Evolutionary conservation across 2,329 filamentous ascomycete genomes (phyloP), one percentile per base, ranked within the genome.

Genomic region (Microascus cirrosus): DNA sequence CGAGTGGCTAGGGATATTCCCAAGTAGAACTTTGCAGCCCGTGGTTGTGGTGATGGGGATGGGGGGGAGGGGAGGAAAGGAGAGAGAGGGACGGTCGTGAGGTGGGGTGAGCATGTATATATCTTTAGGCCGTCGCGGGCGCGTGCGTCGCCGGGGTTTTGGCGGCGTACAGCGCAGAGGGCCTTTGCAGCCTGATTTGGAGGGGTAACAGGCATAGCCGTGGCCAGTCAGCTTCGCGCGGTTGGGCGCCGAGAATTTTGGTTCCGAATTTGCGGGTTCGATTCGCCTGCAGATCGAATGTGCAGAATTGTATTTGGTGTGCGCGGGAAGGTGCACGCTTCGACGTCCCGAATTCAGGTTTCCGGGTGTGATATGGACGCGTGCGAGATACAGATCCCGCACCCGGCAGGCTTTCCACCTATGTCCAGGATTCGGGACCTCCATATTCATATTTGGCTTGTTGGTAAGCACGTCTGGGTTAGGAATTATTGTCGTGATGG

Each of bases 1-100:
- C 48, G 55, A 57, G 48, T 36, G 55, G 55, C 55, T 57, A 57
- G 55, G 55, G 48, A 57, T 57, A 57, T 57, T 57, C 55, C 55
- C 55, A 57, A 24, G 24, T 36, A 52, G 25, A 28, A 39, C 45
- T 57, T 57, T 57, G 55, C 55, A 48, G 48, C 55, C 55, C 39
- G 22, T 28, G 25, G 8, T 36, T n/a, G 11, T 50, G 39, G 55
- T 52, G 45, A 24, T 45, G 36, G 36, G 36, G 54, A 48, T 20
- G 24, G 54, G 22, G 36, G 48, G 36, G 15, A 22, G 42, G 20
- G 34, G 18, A n/a, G 53, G 34, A 35, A 24, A 51, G 39, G 24
- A 39, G 53, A 39, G 28, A 34, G 36, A n/a, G 32, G 22, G 39
- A 18, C 15, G 39, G n/a, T n/a, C n/a, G n/a, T n/a, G 39, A 15